A percentile compares a stretch with the other conserved stretches of the same genome.
Conservation (phyloP, 805 yeast species). For the Hanseniaspora mollemarum region DNA sequence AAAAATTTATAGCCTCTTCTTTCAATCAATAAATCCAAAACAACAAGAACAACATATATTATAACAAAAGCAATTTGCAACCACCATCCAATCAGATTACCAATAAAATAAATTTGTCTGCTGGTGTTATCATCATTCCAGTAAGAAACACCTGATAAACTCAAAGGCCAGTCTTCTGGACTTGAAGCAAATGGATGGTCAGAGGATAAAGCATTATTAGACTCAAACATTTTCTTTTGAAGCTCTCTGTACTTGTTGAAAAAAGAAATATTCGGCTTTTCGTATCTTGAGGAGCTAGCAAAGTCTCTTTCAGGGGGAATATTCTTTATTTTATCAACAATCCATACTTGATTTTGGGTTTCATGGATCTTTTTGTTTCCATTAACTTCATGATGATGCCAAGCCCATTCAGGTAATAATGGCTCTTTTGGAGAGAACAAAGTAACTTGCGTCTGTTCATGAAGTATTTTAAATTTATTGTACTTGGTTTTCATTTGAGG, state of each 20-base stretch:
- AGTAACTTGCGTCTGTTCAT: conserved; percentile 79
- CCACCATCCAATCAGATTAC: conserved; percentile 90
- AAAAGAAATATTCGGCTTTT: conserved; percentile 46
- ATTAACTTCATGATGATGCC: conserved; percentile 80
- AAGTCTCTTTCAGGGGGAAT: conserved; percentile 51
- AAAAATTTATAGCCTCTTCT: conserved; percentile 57
- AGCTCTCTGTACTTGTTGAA: conserved; percentile 80
- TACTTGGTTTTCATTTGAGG: conserved; percentile 47
- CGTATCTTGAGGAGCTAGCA: conserved; percentile 46
- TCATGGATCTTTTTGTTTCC: conserved; percentile 79
- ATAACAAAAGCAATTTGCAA: conserved; percentile 55
- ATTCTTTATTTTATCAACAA: conserved; percentile 54
- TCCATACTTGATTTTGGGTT: conserved; percentile 55
- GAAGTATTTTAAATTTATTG: conserved; percentile 58
- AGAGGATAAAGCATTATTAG: conserved; percentile 73
- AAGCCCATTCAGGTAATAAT: conserved; percentile 90
- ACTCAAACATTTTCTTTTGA: conserved; percentile 79
- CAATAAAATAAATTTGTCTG: conserved; percentile 78
- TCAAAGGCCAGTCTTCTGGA: conserved; percentile 85
- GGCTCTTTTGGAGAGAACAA: conserved; percentile 86
- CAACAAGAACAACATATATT: conserved; percentile 49
- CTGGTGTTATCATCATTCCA: conserved; percentile 67
- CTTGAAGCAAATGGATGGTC: conserved; percentile 93
- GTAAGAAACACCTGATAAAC: conserved; percentile 84
- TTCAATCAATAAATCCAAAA: conserved; percentile 65